Percentiles rank a stretch among this genome's conserved stretches.
phyloP scores from a whole-genome alignment of 192 early-diverging fungal species.

The Irineochytrium annulatum region DNA sequence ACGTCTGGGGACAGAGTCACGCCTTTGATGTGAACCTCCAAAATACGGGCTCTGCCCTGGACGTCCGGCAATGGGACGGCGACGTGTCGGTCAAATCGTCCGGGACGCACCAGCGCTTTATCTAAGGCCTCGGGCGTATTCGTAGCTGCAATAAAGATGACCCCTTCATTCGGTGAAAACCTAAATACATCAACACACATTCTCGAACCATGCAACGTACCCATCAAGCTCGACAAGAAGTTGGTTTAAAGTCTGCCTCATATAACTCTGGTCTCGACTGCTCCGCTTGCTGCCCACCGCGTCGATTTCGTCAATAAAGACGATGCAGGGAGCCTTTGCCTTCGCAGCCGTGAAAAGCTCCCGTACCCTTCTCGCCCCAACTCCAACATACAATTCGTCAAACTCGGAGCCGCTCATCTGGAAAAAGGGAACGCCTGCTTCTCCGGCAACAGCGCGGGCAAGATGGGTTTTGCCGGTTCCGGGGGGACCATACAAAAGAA shows the following conservation, averaged over 20 bases:
- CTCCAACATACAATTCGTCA: constrained; percentile 98
- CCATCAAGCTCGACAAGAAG: constrained; percentile 98
- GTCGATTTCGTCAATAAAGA: constrained; percentile 99
- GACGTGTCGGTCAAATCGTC: constrained; percentile 94
- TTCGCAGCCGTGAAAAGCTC: constrained; percentile 73
- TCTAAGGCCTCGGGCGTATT: constrained; percentile 97
- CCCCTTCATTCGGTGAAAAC: constrained; percentile 91
- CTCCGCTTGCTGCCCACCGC: constrained; percentile 93
- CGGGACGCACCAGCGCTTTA: constrained; percentile 93
- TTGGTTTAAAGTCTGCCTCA: constrained; percentile 99
- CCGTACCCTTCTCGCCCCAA: constrained; percentile 81
- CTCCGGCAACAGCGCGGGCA: constrained; percentile 94
- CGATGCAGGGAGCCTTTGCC: constrained; percentile 50
- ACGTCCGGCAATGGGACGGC: constrained; percentile 95
- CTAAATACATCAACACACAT: constrained; percentile 7
- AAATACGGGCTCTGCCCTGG: constrained; percentile 87
- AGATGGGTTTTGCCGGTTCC: constrained; percentile 98
- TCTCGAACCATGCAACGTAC: constrained; percentile 10
- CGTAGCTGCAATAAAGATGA: constrained; percentile 98
- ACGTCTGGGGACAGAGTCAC: constrained; percentile 70
- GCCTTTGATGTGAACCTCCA: constrained; percentile 84
- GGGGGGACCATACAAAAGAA: constrained; percentile 70
- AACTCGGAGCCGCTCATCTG: constrained; percentile 98
- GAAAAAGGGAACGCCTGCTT: constrained; percentile 97
- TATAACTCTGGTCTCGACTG: constrained; percentile 90